These are phyloP conservation scores for Mycena crocata DNA, from an alignment of 768 basidiomycete species.

Conservation along the genomic window DNA sequence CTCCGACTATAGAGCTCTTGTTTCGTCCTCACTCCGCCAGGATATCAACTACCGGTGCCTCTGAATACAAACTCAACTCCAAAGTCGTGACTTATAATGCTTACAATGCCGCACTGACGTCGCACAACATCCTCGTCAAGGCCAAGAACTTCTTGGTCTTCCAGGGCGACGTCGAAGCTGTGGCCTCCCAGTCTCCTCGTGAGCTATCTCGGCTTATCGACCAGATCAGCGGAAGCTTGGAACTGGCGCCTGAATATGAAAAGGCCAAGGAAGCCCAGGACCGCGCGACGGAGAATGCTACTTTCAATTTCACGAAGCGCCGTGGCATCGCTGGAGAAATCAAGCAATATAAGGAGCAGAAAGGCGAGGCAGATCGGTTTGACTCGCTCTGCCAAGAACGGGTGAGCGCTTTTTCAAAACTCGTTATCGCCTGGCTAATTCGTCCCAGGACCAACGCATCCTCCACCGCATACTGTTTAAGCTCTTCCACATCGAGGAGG, in stretches of 20 bases:
- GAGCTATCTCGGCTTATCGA: conserved; percentile 93
- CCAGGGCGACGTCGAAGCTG: conserved; percentile 98
- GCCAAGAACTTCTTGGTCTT: conserved; percentile 99
- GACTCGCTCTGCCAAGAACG: conserved; percentile 79
- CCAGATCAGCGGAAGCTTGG: conserved; percentile 94
- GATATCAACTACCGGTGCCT: conserved; percentile 87
- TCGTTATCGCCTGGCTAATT: conserved; percentile 17
- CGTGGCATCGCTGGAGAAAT: conserved; percentile 95
- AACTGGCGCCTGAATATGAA: conserved; percentile 90
- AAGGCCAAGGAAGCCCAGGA: conserved; percentile 89
- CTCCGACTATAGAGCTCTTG: conserved; percentile 4
- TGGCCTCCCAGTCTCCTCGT: conserved; percentile 93
- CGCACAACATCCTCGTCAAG: conserved; percentile 96
- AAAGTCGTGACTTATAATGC: conserved; percentile 85
- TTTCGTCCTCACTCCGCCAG: conserved; percentile 53
- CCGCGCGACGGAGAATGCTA: conserved; percentile 92
- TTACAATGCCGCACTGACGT: conserved; percentile 89
- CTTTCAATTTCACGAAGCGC: conserved; percentile 94
- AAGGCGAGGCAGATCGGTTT: conserved; percentile 91
- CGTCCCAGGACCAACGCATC: conserved; percentile 79
- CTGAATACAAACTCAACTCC: conserved; percentile 91
- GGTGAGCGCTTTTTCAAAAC: conserved; percentile 55
- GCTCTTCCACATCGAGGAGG: conserved; percentile 89
- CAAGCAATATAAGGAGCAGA: conserved; percentile 97
- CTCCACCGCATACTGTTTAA: conserved; percentile 88